Evolutionary conservation across 345 rosid species (phyloP), one percentile per base, ranked within the genome.

Genomic region (Psidium guajava): DNA sequence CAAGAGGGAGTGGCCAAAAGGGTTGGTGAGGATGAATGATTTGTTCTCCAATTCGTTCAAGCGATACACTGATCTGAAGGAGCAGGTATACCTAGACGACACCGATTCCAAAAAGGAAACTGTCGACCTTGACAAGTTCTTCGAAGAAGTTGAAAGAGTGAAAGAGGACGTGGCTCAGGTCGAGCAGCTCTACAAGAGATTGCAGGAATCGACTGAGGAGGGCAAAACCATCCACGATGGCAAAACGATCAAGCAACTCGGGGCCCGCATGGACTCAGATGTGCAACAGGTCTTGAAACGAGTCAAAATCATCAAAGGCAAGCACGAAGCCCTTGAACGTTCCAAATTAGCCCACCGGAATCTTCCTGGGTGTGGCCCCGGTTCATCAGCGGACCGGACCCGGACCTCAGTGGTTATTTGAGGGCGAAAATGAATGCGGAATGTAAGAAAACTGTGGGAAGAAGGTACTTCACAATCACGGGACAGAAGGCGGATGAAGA

Each of bases 301-400:
- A 42, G 96, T 91, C 74, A 96, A 95, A 85, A 25, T 91, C 59
- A 90, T 95, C 59, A 94, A 94, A 86, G 93, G 90, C 6, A 93
- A 95, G 91, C 95, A 94, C 1, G 96, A 95, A 85, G 98, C 91
- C 0, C 88, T 96, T 21, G 98, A 96, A 80, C 84, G 87, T 2
- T 93, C 94, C 28, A 96, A 95, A 83, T 96, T 90, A 21, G 91
- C 91, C 52, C 89, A 92, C 69, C 83, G 94, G 28, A 93, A 86
- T 25, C 81, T 89, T 80, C 93, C 96, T 1, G 98, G 96, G 11
- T 92, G 95, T 11, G 98, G 98, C 15, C 95, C 96, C 25, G 98
- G 97, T 9, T 96, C 98, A 6, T 95, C 98, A 2, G 90, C 95
- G 0, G 98, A 96, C 84, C 90, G 97, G 61, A 96, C 99, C n/a